Percentiles rank a stretch among this genome's conserved stretches.
Conservation (phyloP, 352 stramenopile genomes). For the Phytophthora aleatoria region DNA sequence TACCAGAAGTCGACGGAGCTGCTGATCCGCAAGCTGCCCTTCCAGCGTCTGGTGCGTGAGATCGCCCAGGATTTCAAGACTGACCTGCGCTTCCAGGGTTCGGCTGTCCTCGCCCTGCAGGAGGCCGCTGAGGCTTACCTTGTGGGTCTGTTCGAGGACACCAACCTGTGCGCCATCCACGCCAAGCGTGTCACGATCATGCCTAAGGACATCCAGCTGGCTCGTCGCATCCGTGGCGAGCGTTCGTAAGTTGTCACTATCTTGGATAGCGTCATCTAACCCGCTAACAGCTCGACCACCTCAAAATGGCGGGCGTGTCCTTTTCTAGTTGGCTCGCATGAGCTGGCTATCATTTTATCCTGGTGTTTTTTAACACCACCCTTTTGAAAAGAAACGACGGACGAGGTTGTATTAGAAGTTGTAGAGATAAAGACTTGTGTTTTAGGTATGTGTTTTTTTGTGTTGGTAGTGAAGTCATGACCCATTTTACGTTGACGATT, state of each 20-base stretch:
- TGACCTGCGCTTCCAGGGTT: slow-evolving; percentile 90
- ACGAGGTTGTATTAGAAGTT: background rate
- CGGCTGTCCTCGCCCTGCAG: slow-evolving; percentile 85
- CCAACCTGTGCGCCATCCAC: slow-evolving; percentile 94
- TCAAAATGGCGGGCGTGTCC: background rate
- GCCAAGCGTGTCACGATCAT: slow-evolving; percentile 95
- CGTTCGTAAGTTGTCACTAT: slow-evolving; percentile 62
- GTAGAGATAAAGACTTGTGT: background rate
- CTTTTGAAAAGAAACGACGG: slow-evolving; percentile 50
- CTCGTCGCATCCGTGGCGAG: slow-evolving; percentile 91
- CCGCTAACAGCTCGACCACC: slow-evolving; percentile 9
- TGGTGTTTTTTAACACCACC: slow-evolving; percentile 90
- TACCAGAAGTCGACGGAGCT: slow-evolving; percentile 98
- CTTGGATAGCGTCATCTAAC: slow-evolving; percentile 18
- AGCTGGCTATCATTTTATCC: slow-evolving; percentile 32
- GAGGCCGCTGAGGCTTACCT: slow-evolving; percentile 90
- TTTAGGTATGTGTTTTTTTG: too few relatives aligned
- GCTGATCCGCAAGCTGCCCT: slow-evolving; percentile 96
- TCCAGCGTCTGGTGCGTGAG: slow-evolving; percentile 95
- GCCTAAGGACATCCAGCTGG: slow-evolving; percentile 95
- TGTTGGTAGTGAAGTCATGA: too few relatives aligned
- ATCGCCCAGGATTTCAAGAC: slow-evolving; percentile 90
- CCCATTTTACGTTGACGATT: too few relatives aligned
- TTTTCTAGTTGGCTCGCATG: slow-evolving; percentile 14
- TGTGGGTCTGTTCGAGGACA: slow-evolving; percentile 88